phyloP scores from a whole-genome alignment of 495 filamentous ascomycete genomes.

The Neurospora sublineolata region DNA sequence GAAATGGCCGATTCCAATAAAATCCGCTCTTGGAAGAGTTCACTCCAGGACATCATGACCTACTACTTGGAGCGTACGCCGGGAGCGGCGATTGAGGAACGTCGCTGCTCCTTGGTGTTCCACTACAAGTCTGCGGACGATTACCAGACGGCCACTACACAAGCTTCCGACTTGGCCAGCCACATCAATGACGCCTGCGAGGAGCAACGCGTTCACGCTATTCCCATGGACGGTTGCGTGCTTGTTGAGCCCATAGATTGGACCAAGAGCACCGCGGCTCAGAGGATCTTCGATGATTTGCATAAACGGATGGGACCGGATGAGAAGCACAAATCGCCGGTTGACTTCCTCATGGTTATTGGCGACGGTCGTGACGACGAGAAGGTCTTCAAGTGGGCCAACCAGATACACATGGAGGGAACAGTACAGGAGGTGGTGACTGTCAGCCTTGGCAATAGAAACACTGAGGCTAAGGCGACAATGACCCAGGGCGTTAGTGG shows the following conservation, averaged over 20 bases:
- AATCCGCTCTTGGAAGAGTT: conserved; percentile 63
- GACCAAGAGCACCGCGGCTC: conserved; percentile 74
- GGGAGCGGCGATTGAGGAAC: conserved; percentile 74
- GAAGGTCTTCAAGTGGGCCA: conserved; percentile 86
- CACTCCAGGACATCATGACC: conserved; percentile 60
- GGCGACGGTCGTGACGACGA: conserved; percentile 89
- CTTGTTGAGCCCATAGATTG: conserved; percentile 70
- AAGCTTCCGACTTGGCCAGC: conserved; percentile 75
- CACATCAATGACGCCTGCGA: conserved; percentile 89
- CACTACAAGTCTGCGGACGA: conserved; percentile 78
- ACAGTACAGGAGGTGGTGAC: conserved; percentile 52
- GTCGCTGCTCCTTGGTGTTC: conserved; percentile 77
- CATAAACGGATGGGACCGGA: conserved; percentile 27
- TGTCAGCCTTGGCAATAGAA: conserved; percentile 70
- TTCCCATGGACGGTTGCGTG: conserved; percentile 65
- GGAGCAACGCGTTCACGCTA: conserved; percentile 68
- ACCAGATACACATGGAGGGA: conserved; percentile 46
- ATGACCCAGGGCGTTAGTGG: conserved; percentile 84
- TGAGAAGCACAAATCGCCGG: conserved; percentile 33
- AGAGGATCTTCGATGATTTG: conserved; percentile 52
- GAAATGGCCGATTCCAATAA: conserved; percentile 57
- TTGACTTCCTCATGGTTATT: conserved; percentile 74
- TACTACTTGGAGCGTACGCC: conserved; percentile 86
- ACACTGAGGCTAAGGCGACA: conserved; percentile 77
- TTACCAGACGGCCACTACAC: conserved; percentile 53